Evolutionary conservation across 495 filamentous ascomycete genomes (phyloP).

Genomic region (Xylaria palmicola): DNA sequence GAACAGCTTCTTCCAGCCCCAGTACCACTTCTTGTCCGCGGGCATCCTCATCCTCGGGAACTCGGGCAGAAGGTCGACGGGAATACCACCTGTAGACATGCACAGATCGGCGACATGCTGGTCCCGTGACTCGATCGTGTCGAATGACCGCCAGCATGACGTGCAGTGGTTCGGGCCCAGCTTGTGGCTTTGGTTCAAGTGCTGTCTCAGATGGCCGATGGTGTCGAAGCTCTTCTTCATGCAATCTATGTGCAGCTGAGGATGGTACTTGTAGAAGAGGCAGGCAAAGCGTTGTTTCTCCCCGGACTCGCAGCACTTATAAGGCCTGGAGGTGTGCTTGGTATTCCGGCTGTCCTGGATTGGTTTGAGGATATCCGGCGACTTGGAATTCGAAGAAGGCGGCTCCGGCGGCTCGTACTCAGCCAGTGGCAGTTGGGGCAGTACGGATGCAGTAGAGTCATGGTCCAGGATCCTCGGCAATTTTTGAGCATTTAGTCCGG

Average conservation of each 20-base stretch:
- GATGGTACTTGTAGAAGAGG: constrained; percentile 24
- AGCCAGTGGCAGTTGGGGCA: neutral
- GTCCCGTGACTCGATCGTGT: neutral
- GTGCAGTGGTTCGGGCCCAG: constrained; percentile 15
- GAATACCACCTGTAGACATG: constrained; percentile 14
- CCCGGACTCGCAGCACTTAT: neutral
- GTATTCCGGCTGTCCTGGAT: too few species aligned
- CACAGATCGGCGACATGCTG: constrained; percentile 3
- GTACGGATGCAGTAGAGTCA: neutral
- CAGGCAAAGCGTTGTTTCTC: constrained; percentile 17
- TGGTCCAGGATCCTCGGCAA: neutral
- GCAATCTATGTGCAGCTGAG: constrained; percentile 7
- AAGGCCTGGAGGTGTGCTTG: neutral
- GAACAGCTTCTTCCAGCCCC: constrained; percentile 21
- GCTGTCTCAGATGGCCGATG: constrained; percentile 21
- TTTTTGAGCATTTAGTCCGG: neutral
- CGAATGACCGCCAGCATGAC: constrained; percentile 16
- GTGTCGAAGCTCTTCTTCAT: constrained; percentile 14
- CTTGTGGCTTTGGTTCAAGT: constrained; percentile 19
- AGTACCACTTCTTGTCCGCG: constrained; percentile 21
- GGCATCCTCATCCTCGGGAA: constrained; percentile 6
- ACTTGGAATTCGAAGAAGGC: neutral
- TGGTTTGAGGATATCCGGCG: neutral
- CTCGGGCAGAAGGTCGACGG: constrained; percentile 12
- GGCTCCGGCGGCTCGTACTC: neutral